A percentile compares a stretch with the other conserved stretches of the same genome.
phyloP scores from a whole-genome alignment of 1,139 yeast genomes.

The Zygosaccharomyces pseudobailii region DNA sequence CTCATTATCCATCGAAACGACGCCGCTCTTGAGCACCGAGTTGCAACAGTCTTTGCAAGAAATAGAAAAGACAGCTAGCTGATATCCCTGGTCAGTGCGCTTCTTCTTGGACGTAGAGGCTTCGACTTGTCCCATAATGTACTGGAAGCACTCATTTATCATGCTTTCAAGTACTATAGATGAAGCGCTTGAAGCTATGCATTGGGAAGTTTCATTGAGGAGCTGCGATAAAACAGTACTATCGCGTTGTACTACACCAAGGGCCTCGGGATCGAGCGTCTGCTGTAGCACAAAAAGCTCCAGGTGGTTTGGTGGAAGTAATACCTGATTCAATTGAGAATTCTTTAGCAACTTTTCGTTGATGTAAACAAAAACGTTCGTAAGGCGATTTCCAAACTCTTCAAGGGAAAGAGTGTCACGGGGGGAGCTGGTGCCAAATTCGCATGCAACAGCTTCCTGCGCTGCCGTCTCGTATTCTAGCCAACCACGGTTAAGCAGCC shows the following conservation, averaged over 20 bases:
- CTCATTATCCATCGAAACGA: slow-evolving; percentile 37
- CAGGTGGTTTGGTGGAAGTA: slow-evolving; percentile 32
- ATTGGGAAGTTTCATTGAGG: slow-evolving; percentile 48
- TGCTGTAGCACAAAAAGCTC: slow-evolving; percentile 40
- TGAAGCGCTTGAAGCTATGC: slow-evolving; percentile 25
- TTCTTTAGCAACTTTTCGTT: slow-evolving; percentile 35
- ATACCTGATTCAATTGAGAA: slow-evolving; percentile 15
- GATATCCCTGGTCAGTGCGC: slow-evolving; percentile 17
- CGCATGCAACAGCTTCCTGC: slow-evolving; percentile 52
- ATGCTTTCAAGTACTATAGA: slow-evolving; percentile 26
- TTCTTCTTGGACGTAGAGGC: slow-evolving; percentile 23
- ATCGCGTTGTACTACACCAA: slow-evolving; percentile 28
- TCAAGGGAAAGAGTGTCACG: slow-evolving; percentile 62
- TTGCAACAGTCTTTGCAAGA: slow-evolving; percentile 31
- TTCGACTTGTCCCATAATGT: slow-evolving; percentile 24
- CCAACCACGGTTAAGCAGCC: slow-evolving; percentile 91
- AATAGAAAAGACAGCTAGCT: slow-evolving; percentile 29
- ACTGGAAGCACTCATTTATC: slow-evolving; percentile 29
- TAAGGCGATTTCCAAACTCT: slow-evolving; percentile 45
- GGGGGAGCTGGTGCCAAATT: slow-evolving; percentile 64
- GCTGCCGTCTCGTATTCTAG: slow-evolving; percentile 49
- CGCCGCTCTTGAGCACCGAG: slow-evolving; percentile 57
- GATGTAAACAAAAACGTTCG: slow-evolving; percentile 39
- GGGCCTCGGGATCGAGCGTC: slow-evolving; percentile 36
- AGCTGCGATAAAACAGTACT: slow-evolving; percentile 27